Conservation (phyloP, 805 yeast species). For the Suhomyces emberorum region DNA sequence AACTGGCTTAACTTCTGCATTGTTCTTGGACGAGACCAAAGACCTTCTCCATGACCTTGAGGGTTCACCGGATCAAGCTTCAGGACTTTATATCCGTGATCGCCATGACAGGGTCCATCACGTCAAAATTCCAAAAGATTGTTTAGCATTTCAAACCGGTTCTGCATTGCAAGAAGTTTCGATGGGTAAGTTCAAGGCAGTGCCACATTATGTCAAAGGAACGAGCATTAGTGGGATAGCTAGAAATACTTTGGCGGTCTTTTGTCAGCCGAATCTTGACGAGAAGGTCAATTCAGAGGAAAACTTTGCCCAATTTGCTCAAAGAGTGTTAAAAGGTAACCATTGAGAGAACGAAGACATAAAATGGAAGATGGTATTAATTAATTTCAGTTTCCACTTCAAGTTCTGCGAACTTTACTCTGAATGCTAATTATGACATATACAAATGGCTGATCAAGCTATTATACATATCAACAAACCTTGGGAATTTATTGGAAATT, state of each 20-base stretch:
- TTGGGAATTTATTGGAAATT: no score
- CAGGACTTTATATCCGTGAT: constrained; percentile 51
- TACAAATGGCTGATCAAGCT: no score
- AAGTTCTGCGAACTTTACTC: no score
- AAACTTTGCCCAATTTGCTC: constrained; percentile 49
- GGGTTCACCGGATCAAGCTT: constrained; percentile 39
- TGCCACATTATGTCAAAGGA: constrained; percentile 55
- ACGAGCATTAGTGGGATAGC: constrained; percentile 32
- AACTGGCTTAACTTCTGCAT: constrained; percentile 56
- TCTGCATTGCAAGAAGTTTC: constrained; percentile 52
- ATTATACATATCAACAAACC: no score
- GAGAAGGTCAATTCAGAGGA: constrained; percentile 43
- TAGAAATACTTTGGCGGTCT: constrained; percentile 58
- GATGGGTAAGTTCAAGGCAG: constrained; percentile 49
- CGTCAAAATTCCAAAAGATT: constrained; percentile 52
- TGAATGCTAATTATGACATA: no score
- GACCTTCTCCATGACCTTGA: constrained; percentile 21
- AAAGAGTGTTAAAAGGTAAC: constrained; percentile 37
- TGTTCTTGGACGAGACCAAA: constrained; percentile 42
- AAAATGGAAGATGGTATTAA: no score
- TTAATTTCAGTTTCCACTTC: no score
- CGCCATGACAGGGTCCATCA: constrained; percentile 44
- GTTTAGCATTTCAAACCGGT: constrained; percentile 62
- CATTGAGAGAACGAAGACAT: no score
- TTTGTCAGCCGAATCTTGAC: constrained; percentile 57